Base-by-base conservation (phyloP, 2,329 filamentous ascomycete species). In the Beauveria bassiana region DNA sequence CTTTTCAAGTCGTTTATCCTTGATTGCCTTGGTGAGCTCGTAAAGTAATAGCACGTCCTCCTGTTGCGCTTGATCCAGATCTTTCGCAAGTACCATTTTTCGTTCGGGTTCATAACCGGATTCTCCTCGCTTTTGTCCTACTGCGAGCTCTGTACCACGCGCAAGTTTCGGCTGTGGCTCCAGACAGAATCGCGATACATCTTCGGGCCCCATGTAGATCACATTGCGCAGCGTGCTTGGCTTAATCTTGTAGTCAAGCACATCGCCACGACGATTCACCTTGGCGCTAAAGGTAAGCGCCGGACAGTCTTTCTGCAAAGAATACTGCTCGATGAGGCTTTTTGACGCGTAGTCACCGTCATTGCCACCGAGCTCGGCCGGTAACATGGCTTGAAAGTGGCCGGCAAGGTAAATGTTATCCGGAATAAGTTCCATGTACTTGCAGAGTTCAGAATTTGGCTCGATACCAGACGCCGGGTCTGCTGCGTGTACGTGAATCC, bases 401-500 rank as follows among this genome's bases (percentile, higher is more conserved):
- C 85, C 84, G 3, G 82, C 77, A 20, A 87, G 75, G 65, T 87
- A 88, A 50, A 81, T 77, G n/a, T 81, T 85, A 66, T 84, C 76
- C 1, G 81, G 78, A 38, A 86, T 78, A 64, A 85, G 77, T 62
- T 86, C 80, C 51, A 90, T 85, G 68, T 84, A 83, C 63, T 81
- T 77, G 40, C 82, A 81, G 8, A 90, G 72, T 9, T 78, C 74
- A 43, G 85, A 84, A 24, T 83, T 77, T 20, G 84, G 82, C 22
- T 75, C 68, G 64, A 95, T 84, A 62, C 84, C 83, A 5, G 90
- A 89, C 2, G 88, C 87, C 9, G 90, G 90, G 68, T 95, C 91
- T 16, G 91, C 90, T 47, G 89, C 82, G 70, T 95, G 90, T 38
- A 91, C 74, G 68, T 92, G 89, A 34, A 93, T 77, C 90, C 90